Base-by-base conservation (phyloP, 106 monocot genomes). In the Allium sativum region DNA sequence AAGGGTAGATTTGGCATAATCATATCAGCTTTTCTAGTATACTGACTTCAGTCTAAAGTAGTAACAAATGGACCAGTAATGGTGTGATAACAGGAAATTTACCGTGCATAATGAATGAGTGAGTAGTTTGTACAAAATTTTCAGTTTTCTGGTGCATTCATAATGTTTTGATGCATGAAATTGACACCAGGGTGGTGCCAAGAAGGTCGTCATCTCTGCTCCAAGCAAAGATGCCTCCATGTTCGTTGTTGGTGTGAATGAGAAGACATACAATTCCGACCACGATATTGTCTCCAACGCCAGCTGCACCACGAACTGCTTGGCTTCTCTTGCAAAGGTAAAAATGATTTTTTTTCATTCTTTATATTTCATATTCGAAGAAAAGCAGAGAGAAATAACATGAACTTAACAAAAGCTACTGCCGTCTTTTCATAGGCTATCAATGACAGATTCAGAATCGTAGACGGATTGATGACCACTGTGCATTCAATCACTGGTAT, bases 201-300 rank as follows among this genome's bases (percentile, higher is more conserved):
- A 94, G 85, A 94, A 89, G 67, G 89, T 94, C 12, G 53, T 94
- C 64, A 94, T 94, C 74, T 94, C 94, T 64, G 93, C 93, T 14
- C 85, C 93, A 9, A 89, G 93, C 93, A 93, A 89, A 54, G 93
- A 93, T 78, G 93, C 93, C 19, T 89, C 89, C 0, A 93, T 93
- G 93, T 94, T 94, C 56, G 93, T 94, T 0, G 53, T 81, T 44
- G 93, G 93, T 57, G 93, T 89, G 41, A 94, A 94, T 61, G 81
- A 94, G 67, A 60, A 78, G 1, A 68, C 81, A 55, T 94, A 94
- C 81, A 89, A 57, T 40, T 18, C 85, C 0, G 83, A 83, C 20
- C 53, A 89, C 40, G 13, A 83, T 19, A 83, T 94, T 58, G 89
- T 94, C 42, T 94, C 93, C 11, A 94, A 94, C 77, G 93, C 93